These are phyloP conservation scores for Pulveroboletus sp. DNA, from an alignment of 768 basidiomycete species.

Conservation along the genomic window DNA sequence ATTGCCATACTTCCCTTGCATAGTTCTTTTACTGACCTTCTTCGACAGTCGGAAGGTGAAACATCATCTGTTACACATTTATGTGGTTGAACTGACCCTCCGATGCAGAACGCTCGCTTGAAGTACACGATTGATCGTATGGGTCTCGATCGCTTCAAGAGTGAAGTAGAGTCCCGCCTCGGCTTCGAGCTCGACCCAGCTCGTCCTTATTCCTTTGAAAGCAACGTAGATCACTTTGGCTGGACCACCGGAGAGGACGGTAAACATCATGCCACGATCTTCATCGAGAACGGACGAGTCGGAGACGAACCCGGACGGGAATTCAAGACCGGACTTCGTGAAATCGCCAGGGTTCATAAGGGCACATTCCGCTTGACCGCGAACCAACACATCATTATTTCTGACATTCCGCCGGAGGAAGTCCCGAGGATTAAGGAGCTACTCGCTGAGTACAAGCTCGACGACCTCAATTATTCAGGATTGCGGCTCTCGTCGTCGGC, in stretches of 20 bases:
- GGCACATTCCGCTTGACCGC: constrained; percentile 90
- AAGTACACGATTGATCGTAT: constrained; percentile 98
- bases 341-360: constrained; percentile 93
- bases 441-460: constrained; percentile 81
- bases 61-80: not conserved
- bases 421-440: constrained; percentile 73
- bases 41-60: constrained; percentile 50
- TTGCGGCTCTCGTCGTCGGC: constrained; percentile 87
- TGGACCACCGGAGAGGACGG: constrained; percentile 89
- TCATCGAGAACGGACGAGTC: constrained; percentile 98
- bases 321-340: constrained; percentile 89
- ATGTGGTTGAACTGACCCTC: constrained; percentile 5
- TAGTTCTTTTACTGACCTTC: not conserved
- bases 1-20: constrained; percentile 26
- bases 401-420: constrained; percentile 74
- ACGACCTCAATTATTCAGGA: constrained; percentile 75
- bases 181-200: constrained; percentile 73
- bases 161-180: constrained; percentile 83
- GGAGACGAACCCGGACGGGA: constrained; percentile 86
- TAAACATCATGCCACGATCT: constrained; percentile 85
- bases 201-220: constrained; percentile 74
- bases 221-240: constrained; percentile 91
- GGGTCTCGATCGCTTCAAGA: constrained; percentile 82
- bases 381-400: constrained; percentile 90
- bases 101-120: constrained; percentile 71